phyloP scores from a whole-genome alignment of 2,329 filamentous ascomycete genomes.

The Ramichloridium luteum region DNA sequence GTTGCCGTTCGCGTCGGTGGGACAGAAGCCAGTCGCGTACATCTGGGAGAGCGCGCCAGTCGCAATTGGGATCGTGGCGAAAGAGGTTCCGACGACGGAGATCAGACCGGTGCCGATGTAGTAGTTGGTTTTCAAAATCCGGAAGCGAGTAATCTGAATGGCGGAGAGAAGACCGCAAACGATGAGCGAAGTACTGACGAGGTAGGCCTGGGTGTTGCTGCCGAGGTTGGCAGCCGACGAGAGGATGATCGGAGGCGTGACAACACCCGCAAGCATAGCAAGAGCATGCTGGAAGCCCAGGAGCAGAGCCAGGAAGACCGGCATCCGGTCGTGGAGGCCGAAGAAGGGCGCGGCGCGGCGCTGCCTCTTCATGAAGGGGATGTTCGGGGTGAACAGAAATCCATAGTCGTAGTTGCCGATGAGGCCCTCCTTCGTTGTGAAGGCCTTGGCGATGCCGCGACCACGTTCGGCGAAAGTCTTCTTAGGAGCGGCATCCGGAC shows the following conservation, averaged over 20 bases:
- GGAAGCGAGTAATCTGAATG: constrained; percentile 67
- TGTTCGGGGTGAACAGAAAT: constrained; percentile 68
- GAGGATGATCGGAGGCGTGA: constrained; percentile 68
- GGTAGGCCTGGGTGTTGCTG: constrained; percentile 54
- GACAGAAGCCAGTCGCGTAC: constrained; percentile 62
- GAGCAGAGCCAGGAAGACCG: constrained; percentile 58
- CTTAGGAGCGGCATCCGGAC: constrained; percentile 28
- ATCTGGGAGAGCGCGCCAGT: constrained; percentile 62
- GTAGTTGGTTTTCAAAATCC: constrained; percentile 59
- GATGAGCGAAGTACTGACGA: constrained; percentile 67
- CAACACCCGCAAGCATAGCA: constrained; percentile 56
- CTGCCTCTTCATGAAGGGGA: constrained; percentile 65
- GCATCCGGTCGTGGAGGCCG: constrained; percentile 68
- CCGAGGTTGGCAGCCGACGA: constrained; percentile 53
- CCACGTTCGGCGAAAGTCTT: constrained; percentile 30
- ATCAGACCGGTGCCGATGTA: constrained; percentile 69
- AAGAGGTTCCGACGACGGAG: constrained; percentile 68
- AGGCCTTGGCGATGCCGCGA: constrained; percentile 31
- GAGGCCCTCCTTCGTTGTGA: constrained; percentile 51
- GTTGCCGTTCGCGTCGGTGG: constrained; percentile 47
- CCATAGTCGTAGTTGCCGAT: constrained; percentile 82
- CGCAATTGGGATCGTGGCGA: constrained; percentile 63
- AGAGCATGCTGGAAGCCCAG: constrained; percentile 70
- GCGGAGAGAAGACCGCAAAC: constrained; percentile 64
- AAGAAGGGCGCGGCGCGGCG: constrained; percentile 62